A percentile compares a stretch with the other conserved stretches of the same genome.
Conservation (phyloP, 2,329 filamentous ascomycete genomes). For the Tricladium varicosporioides region DNA sequence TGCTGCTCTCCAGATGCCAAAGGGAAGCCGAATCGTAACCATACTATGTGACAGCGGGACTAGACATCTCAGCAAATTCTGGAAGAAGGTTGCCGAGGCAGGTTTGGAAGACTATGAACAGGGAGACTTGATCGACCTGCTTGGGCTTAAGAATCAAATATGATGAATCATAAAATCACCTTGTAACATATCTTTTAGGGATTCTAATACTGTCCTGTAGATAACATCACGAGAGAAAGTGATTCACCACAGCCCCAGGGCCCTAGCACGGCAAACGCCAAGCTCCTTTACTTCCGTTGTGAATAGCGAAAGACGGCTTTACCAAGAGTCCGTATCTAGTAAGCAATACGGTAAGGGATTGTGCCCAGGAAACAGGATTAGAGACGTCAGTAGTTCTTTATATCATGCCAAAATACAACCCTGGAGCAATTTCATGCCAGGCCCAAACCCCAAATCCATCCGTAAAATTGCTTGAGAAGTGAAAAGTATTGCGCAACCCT, state of each 20-base stretch:
- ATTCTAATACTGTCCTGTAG: slow-evolving; percentile 5
- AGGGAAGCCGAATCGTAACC: slow-evolving; percentile 66
- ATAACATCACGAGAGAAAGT: not conserved
- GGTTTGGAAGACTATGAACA: slow-evolving; percentile 59
- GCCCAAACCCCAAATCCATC: slow-evolving; percentile 31
- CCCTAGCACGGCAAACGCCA: not conserved
- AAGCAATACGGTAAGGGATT: not conserved
- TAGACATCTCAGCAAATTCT: slow-evolving; percentile 81
- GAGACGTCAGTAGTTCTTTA: not conserved
- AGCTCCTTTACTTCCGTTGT: not conserved
- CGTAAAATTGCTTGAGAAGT: slow-evolving; percentile 25
- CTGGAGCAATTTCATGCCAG: not conserved
- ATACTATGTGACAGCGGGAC: slow-evolving; percentile 84
- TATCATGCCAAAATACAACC: slow-evolving; percentile 2
- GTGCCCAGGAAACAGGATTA: not conserved
- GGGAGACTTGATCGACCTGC: slow-evolving; percentile 47
- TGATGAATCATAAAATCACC: slow-evolving; percentile 1
- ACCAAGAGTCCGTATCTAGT: not conserved
- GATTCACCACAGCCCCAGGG: not conserved
- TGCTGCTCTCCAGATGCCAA: slow-evolving; percentile 64
- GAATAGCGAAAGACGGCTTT: not conserved
- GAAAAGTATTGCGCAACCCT: slow-evolving; percentile 12
- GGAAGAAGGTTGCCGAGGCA: slow-evolving; percentile 68
- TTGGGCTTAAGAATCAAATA: slow-evolving; percentile 42
- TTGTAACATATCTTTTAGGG: not conserved